Percentiles rank a stretch among this genome's conserved stretches.
phyloP scores from a whole-genome alignment of 345 rosid species.

The Linum trigynum region DNA sequence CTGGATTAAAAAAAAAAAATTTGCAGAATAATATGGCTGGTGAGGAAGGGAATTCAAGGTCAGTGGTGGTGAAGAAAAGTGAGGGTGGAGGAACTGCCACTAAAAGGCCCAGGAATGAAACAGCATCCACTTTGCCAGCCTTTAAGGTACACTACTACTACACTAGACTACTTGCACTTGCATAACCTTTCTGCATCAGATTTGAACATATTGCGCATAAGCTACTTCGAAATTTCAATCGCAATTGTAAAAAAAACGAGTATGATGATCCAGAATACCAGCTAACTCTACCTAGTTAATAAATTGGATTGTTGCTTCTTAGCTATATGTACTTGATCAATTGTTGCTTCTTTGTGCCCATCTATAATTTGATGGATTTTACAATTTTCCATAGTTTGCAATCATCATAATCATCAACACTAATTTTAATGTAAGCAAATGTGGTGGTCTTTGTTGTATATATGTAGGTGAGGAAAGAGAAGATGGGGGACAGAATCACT shows the following conservation, averaged over 20 bases:
- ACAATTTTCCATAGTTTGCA: not conserved
- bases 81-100: slow-evolving; percentile 41
- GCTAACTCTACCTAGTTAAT: too few species aligned
- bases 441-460: not conserved
- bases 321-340: too few species aligned
- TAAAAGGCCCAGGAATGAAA: slow-evolving; percentile 70
- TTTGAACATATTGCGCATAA: too few species aligned
- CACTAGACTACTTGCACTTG: not conserved
- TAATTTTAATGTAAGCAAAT: not conserved
- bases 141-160: slow-evolving; percentile 51
- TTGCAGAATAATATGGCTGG: slow-evolving; percentile 29
- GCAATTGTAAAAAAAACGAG: too few species aligned
- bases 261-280: too few species aligned
- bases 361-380: too few species aligned
- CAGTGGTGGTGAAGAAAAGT: slow-evolving; percentile 51
- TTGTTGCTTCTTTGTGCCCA: too few species aligned
- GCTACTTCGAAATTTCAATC: too few species aligned
- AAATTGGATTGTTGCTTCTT: too few species aligned
- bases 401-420: not conserved
- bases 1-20: slow-evolving; percentile 1
- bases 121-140: slow-evolving; percentile 71
- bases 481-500: slow-evolving; percentile 99
- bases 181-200: too few species aligned
- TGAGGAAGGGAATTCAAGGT: slow-evolving; percentile 43
- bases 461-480: slow-evolving; percentile 89